Conservation (phyloP, 805 yeast genomes). For the Metahyphopichia silvanorum region DNA sequence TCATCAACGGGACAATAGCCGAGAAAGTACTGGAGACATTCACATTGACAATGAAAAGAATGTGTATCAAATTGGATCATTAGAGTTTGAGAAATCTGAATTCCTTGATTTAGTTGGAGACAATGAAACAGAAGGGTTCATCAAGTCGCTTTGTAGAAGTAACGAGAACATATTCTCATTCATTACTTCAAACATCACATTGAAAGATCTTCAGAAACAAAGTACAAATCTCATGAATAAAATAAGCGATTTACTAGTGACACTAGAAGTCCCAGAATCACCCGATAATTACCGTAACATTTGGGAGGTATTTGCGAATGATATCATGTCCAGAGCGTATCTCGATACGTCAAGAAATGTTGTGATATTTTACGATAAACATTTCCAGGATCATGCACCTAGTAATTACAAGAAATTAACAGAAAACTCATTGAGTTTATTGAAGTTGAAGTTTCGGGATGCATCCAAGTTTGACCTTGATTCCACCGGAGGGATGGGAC, state of each 20-base stretch:
- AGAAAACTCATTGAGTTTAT: conserved; percentile 28
- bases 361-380: conserved; percentile 26
- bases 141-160: conserved; percentile 35
- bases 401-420: conserved; percentile 23
- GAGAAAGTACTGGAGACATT: conserved; percentile 15
- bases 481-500: conserved; percentile 4
- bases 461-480: conserved; percentile 9
- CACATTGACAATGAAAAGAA: conserved; percentile 22
- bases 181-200: conserved; percentile 39
- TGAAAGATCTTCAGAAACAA: conserved; percentile 41
- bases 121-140: conserved; percentile 56
- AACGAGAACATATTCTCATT: conserved; percentile 35
- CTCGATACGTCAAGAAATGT: conserved; percentile 30
- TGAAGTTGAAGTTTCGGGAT: conserved; percentile 30
- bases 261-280: conserved; percentile 29
- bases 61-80: conserved; percentile 43
- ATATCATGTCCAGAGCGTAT: conserved; percentile 25
- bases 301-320: conserved; percentile 35
- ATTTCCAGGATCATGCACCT: conserved; percentile 14
- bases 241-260: conserved; percentile 25
- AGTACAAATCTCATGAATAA: conserved; percentile 29
- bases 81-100: conserved; percentile 51
- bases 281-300: conserved; percentile 25
- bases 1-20: conserved; percentile 2
- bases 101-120: conserved; percentile 36